phyloP scores from a whole-genome alignment of 495 filamentous ascomycete species.

The Lasiosphaeria hispida region DNA sequence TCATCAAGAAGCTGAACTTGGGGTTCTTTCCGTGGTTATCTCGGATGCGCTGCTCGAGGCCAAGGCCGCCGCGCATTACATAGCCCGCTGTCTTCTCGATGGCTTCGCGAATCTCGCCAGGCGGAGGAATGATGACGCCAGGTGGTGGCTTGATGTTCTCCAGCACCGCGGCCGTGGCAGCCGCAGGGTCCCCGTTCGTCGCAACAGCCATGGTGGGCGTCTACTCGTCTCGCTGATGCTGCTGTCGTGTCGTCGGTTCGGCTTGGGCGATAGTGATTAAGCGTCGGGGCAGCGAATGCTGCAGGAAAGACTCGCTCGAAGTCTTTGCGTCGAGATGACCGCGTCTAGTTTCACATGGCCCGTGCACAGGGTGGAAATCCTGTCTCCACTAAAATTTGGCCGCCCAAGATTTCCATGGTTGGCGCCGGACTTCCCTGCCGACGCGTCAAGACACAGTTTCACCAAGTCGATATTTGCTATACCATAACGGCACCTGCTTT shows the following conservation, averaged over 20 bases:
- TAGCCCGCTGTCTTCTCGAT: slow-evolving; percentile 97
- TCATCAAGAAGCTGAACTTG: slow-evolving; percentile 84
- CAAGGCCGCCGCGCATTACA: slow-evolving; percentile 75
- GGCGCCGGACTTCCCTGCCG: not conserved
- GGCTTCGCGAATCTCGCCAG: slow-evolving; percentile 63
- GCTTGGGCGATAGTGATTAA: not conserved
- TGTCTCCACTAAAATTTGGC: not conserved
- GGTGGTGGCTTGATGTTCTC: slow-evolving; percentile 69
- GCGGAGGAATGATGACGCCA: slow-evolving; percentile 81
- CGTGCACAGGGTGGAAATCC: not conserved
- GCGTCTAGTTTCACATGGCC: not conserved
- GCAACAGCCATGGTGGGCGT: slow-evolving; percentile 44
- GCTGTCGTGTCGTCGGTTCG: not conserved
- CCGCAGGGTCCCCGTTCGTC: slow-evolving; percentile 56
- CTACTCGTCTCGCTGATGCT: slow-evolving; percentile 13
- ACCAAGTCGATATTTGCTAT: too few species aligned
- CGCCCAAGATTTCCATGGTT: not conserved
- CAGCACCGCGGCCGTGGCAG: slow-evolving; percentile 41
- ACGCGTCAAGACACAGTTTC: too few species aligned
- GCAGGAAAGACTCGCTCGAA: not conserved
- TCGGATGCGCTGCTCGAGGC: slow-evolving; percentile 86
- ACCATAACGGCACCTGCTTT: too few species aligned
- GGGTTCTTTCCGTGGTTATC: slow-evolving; percentile 82
- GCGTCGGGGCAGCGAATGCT: not conserved
- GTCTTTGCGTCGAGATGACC: slow-evolving; percentile 4